A percentile compares a stretch with the other conserved stretches of the same genome.
Conservation (phyloP, 139 green algal genomes). For the Chlorella sp. region DNA sequence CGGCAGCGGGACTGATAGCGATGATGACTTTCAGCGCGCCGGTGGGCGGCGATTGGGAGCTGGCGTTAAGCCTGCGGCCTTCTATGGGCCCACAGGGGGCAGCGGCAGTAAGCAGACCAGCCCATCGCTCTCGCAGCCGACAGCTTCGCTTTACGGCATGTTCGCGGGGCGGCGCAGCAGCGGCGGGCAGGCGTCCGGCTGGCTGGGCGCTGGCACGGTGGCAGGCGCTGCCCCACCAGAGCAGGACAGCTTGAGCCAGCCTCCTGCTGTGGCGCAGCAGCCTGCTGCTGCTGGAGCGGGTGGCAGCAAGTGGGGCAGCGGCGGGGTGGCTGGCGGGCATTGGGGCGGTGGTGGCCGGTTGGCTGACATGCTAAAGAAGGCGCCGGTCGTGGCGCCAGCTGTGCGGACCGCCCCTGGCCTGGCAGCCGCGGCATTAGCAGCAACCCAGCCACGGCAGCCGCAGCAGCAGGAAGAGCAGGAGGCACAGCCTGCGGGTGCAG, state of each 20-base stretch:
- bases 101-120: background rate
- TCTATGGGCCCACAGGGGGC: conserved; percentile 1
- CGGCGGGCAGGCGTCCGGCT: background rate
- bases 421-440: background rate
- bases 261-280: background rate
- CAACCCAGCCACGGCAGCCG: background rate
- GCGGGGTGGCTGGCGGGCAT: background rate
- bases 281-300: background rate
- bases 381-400: no score
- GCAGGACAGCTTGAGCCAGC: background rate
- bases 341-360: background rate
- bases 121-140: background rate
- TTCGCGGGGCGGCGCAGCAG: conserved; percentile 11
- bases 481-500: background rate
- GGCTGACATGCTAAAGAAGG: background rate
- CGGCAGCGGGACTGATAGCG: background rate
- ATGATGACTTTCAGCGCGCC: no score
- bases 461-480: background rate
- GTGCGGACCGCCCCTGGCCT: background rate
- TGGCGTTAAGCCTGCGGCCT: background rate
- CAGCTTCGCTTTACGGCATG: conserved; percentile 11
- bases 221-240: background rate
- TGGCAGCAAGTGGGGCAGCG: background rate
- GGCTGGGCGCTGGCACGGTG: background rate
- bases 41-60: background rate